Conservation (phyloP, 148 eudicot genomes). For the Rhododendron ovatum region DNA sequence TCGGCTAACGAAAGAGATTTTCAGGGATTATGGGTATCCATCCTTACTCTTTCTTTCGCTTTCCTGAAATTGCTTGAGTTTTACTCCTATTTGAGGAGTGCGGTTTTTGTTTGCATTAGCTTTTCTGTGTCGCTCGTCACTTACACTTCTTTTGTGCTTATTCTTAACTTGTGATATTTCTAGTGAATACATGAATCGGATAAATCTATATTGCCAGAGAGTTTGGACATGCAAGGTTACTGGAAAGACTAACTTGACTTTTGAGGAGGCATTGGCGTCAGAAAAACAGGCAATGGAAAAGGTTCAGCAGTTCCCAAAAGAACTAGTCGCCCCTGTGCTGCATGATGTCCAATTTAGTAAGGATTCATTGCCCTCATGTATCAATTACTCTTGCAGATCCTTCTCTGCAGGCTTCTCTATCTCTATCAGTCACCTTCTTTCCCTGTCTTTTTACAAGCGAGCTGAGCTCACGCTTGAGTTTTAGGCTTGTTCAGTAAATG, state of each 20-base stretch:
- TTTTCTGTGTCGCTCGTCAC: background rate
- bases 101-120: slow-evolving; percentile 4
- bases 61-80: background rate
- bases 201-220: slow-evolving; percentile 75
- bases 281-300: slow-evolving; percentile 73
- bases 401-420: background rate
- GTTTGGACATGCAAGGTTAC: slow-evolving; percentile 90
- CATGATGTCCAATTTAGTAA: slow-evolving; percentile 83
- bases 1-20: slow-evolving; percentile 86
- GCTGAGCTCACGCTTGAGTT: background rate
- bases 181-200: slow-evolving; percentile 84
- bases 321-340: slow-evolving; percentile 62
- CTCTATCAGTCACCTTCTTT: background rate
- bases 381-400: background rate
- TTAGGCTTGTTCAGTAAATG: background rate
- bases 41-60: background rate
- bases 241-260: slow-evolving; percentile 75
- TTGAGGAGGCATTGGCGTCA: slow-evolving; percentile 87
- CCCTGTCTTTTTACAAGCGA: background rate
- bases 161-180: slow-evolving; percentile 20
- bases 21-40: slow-evolving; percentile 76
- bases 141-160: background rate
- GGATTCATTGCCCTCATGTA: slow-evolving; percentile 6
- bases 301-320: slow-evolving; percentile 72
- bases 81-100: background rate